Conservation (phyloP, 192 early-diverging fungal genomes). For the Globomyces pollinis-pini region DNA sequence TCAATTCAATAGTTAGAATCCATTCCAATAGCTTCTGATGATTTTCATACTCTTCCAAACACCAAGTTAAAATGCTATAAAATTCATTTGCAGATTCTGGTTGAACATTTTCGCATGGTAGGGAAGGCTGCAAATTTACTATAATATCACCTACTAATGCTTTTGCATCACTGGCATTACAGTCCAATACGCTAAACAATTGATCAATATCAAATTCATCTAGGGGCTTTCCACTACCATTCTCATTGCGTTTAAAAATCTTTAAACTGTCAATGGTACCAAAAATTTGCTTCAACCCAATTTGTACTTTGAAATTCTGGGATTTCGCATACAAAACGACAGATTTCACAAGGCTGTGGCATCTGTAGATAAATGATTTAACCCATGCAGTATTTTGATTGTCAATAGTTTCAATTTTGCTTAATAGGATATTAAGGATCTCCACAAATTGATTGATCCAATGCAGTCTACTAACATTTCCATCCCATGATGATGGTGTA, state of each 20-base stretch:
- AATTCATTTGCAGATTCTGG: too few species aligned
- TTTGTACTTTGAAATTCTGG: neutral
- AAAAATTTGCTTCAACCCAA: neutral
- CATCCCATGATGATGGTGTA: constrained; percentile 5
- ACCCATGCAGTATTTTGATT: neutral
- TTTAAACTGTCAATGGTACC: neutral
- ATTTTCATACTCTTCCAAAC: neutral
- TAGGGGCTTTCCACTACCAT: too few species aligned
- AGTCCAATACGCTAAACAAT: neutral
- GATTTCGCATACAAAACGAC: neutral
- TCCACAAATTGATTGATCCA: constrained; percentile 1
- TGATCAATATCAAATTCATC: neutral
- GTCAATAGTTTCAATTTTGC: neutral
- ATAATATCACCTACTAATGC: neutral
- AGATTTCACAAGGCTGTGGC: neutral
- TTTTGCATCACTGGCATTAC: too few species aligned
- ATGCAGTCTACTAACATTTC: neutral
- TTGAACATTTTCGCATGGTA: neutral
- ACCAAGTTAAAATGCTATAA: neutral
- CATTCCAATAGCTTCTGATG: neutral
- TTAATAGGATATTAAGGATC: neutral
- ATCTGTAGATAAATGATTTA: neutral
- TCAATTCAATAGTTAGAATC: neutral
- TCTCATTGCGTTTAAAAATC: neutral
- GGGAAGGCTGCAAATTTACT: neutral